Conservation (phyloP, 2,329 filamentous ascomycete genomes). For the Aureobasidium sp. region DNA sequence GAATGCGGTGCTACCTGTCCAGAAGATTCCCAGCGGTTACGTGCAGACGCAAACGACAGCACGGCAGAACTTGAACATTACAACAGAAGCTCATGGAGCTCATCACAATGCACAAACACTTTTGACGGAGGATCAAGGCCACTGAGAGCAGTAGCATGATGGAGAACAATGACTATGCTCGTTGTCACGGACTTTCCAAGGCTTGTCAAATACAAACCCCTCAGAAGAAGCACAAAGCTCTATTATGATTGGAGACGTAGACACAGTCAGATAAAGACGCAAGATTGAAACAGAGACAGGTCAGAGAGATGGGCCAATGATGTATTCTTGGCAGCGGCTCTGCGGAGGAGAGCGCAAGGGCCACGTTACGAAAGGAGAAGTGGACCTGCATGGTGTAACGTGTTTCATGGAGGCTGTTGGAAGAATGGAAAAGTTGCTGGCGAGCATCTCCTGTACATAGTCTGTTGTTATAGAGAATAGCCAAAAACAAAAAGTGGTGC, state of each 20-base stretch:
- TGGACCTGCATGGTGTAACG: background rate
- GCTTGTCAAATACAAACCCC: background rate
- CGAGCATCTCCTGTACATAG: background rate
- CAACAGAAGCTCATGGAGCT: background rate
- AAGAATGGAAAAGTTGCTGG: background rate
- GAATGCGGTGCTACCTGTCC: background rate
- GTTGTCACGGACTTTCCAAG: background rate
- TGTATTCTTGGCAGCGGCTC: conserved; percentile 1
- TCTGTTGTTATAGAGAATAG: background rate
- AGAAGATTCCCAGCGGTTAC: background rate
- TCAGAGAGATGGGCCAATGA: background rate
- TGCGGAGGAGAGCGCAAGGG: background rate
- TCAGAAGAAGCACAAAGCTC: background rate
- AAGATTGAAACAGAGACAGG: background rate
- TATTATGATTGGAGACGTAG: background rate
- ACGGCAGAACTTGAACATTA: background rate
- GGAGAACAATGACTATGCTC: background rate
- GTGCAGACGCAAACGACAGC: background rate
- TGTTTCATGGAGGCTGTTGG: background rate
- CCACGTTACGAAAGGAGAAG: conserved; percentile 1
- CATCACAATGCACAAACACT: background rate
- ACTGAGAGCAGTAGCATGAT: background rate
- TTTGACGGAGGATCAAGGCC: background rate
- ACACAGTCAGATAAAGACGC: background rate
- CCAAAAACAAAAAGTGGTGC: background rate